These are phyloP conservation scores for Stephanodiscus triporus DNA, from an alignment of 108 stramenopile species.

Conservation along the genomic window DNA sequence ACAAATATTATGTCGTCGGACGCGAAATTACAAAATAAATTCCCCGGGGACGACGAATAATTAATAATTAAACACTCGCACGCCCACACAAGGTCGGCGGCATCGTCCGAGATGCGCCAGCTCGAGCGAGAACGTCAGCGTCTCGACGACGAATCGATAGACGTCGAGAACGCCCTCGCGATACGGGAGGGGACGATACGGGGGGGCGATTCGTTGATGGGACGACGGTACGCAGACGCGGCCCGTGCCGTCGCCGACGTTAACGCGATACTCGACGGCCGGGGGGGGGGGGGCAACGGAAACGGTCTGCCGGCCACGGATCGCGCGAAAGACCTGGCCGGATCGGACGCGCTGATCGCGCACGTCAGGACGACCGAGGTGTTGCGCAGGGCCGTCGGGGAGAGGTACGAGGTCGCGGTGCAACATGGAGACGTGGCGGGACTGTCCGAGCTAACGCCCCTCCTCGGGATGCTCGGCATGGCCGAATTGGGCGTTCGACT, in stretches of 20 bases:
- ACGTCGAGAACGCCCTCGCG: constrained; percentile 67
- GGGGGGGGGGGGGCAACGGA: not conserved
- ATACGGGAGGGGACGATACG: constrained; percentile 55
- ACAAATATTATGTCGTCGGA: too few species aligned
- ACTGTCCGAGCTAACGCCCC: constrained; percentile 69
- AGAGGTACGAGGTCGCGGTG: constrained; percentile 70
- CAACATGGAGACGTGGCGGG: constrained; percentile 53
- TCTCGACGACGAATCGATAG: constrained; percentile 63
- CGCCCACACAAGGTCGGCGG: constrained; percentile 74
- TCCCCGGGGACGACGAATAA: too few species aligned
- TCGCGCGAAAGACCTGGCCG: constrained; percentile 57
- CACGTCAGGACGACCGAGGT: constrained; percentile 53
- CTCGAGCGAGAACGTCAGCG: constrained; percentile 73
- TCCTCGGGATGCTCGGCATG: constrained; percentile 72
- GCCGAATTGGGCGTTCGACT: constrained; percentile 71
- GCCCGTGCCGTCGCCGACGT: constrained; percentile 62
- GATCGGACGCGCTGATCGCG: constrained; percentile 64
- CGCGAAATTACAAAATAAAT: too few species aligned
- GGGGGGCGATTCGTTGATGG: constrained; percentile 54
- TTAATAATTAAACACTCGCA: too few species aligned
- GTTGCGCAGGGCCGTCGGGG: constrained; percentile 51
- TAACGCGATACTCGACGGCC: constrained; percentile 26
- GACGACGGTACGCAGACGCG: constrained; percentile 59
- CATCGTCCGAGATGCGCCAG: constrained; percentile 74
- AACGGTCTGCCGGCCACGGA: constrained; percentile 40